These are phyloP conservation scores for Leccinum pachyderme DNA, from an alignment of 1,284 basidiomycete genomes.

Conservation along the genomic window DNA sequence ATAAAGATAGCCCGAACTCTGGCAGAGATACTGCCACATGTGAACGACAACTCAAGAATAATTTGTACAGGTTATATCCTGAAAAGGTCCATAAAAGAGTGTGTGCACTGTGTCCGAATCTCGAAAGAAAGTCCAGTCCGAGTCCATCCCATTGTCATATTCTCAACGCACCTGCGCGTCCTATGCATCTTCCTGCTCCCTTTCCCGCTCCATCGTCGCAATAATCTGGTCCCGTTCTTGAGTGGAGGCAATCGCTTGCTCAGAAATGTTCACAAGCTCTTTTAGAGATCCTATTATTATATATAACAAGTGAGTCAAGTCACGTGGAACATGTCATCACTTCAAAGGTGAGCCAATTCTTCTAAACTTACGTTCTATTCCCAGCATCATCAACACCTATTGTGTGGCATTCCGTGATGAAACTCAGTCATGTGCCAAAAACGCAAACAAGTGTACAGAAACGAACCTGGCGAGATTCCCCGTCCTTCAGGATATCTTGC, in stretches of 20 bases:
- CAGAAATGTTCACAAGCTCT: slow-evolving; percentile 24
- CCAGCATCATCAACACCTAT: slow-evolving; percentile 51
- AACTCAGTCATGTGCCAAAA: neutral
- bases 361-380: slow-evolving; percentile 48
- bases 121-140: neutral
- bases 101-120: neutral
- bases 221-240: slow-evolving; percentile 22
- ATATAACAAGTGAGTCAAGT: neutral
- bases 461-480: slow-evolving; percentile 47
- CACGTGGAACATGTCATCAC: neutral
- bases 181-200: slow-evolving; percentile 1
- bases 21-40: neutral
- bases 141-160: neutral
- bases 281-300: slow-evolving; percentile 23
- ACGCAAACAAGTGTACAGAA: neutral
- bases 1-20: too few species aligned
- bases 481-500: slow-evolving; percentile 49
- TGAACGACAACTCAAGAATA: neutral
- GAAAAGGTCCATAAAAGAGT: neutral
- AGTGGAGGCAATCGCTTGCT: slow-evolving; percentile 21
- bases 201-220: slow-evolving; percentile 5
- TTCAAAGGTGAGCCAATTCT: neutral
- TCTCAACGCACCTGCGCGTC: neutral
- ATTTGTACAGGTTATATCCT: neutral
- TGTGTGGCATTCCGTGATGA: neutral